Evolutionary conservation across 2,329 filamentous ascomycete genomes (phyloP), one percentile per base, ranked within the genome.

Genomic region (Aspergillus sp.): DNA sequence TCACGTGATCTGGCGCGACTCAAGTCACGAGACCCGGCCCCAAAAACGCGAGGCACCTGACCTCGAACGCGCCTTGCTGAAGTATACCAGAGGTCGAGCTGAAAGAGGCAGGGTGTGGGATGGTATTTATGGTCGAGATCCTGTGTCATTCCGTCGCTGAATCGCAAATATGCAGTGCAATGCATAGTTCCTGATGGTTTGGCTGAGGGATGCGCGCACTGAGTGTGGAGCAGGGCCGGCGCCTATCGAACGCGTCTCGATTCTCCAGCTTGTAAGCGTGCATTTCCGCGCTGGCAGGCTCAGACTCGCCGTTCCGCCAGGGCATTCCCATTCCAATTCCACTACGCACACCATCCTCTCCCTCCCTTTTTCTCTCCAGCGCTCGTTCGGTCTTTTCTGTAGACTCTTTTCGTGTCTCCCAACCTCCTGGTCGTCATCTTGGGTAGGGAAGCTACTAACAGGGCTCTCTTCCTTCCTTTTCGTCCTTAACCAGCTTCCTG

Each of bases 211-310:
- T 66, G 65, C 65, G 64, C 61, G 63, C 61, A 52, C 50, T 59
- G 46, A 51, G 57, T 60, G 69, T 73, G 70, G 68, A 72, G 67
- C 61, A 68, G 72, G 63, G 65, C 65, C 66, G 70, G 70, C 70
- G 71, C 64, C 70, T 73, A 72, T 71, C 65, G 70, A 73, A 74
- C 71, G 71, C 71, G 71, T 74, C 71, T 73, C 69, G 66, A 70
- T 34, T 48, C 45, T 48, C 27, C 27, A 48, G 45, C 55, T 58
- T 72, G 70, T 69, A 73, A 72, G 70, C 71, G 71, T 73, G 71
- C 71, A 71, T 72, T 73, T 73, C 70, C 71, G 70, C 71, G 70
- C 70, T 61, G 66, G 68, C 67, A 68, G 67, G 15, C 34, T 37
- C 34, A 68, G 67, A 37, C 34, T 37, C 34, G 34, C 34, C 13